These are phyloP conservation scores for Pulicaria dysenterica DNA, from an alignment of 129 eudicot genomes.

Conservation along the genomic window DNA sequence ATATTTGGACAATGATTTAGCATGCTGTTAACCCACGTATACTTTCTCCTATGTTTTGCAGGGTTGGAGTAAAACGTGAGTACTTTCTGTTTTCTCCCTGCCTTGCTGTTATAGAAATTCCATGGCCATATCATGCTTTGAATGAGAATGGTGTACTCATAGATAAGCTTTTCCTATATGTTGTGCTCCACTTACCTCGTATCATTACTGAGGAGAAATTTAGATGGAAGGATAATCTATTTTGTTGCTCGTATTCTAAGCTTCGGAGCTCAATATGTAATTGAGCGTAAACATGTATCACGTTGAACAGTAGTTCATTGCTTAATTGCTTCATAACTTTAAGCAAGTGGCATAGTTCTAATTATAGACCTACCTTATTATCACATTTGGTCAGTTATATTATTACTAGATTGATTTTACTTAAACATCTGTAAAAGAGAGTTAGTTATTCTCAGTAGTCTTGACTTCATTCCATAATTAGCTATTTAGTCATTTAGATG, in stretches of 20 bases:
- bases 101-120: conserved; percentile 18
- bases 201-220: neutral
- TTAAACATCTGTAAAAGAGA: neutral
- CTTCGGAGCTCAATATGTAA: neutral
- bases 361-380: neutral
- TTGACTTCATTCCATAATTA: neutral
- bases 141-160: conserved; percentile 3
- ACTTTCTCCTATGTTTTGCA: conserved; percentile 43
- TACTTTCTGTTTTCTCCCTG: conserved; percentile 13
- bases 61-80: conserved; percentile 99
- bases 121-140: conserved; percentile 4
- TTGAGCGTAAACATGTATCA: neutral
- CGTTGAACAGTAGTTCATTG: neutral
- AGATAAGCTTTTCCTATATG: conserved; percentile 1
- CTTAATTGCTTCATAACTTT: conserved; percentile 9
- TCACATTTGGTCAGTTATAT: neutral
- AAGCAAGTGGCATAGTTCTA: neutral
- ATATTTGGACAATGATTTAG: conserved; percentile 14
- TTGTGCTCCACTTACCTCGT: neutral
- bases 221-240: neutral
- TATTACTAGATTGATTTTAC: neutral
- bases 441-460: neutral
- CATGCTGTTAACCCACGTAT: conserved; percentile 2
- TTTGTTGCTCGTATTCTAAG: neutral
- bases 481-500: neutral